Percentiles rank a stretch among this genome's conserved stretches.
These are phyloP conservation scores for Botrytis medusae DNA, from an alignment of 2,329 filamentous ascomycete genomes.

Conservation along the genomic window DNA sequence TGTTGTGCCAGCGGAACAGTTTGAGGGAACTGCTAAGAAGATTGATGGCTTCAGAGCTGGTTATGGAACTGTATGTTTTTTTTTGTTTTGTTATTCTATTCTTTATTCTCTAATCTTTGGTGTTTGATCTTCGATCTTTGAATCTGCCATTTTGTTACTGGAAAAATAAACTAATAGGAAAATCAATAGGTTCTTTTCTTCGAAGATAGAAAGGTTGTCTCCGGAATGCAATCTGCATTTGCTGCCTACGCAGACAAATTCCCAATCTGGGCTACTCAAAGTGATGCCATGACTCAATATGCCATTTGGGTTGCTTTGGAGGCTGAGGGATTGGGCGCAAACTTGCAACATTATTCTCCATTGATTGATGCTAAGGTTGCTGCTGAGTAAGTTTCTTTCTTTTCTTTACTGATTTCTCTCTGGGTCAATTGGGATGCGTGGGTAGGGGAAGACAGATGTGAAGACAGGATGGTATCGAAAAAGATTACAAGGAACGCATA, in stretches of 20 bases:
- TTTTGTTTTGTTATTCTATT: background rate
- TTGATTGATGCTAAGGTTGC: slow-evolving; percentile 73
- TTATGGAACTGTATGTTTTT: slow-evolving; percentile 69
- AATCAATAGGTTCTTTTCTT: slow-evolving; percentile 71
- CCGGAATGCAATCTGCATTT: slow-evolving; percentile 66
- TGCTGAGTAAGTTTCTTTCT: slow-evolving; percentile 2
- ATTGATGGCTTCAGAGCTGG: slow-evolving; percentile 62
- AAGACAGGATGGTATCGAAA: background rate
- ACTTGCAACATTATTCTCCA: slow-evolving; percentile 93
- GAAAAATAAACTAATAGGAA: background rate
- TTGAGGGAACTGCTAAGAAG: slow-evolving; percentile 28
- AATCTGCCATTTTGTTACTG: background rate
- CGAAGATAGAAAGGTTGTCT: slow-evolving; percentile 69
- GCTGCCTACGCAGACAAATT: slow-evolving; percentile 77
- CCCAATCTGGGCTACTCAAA: slow-evolving; percentile 73
- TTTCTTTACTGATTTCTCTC: background rate
- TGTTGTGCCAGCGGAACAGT: slow-evolving; percentile 58
- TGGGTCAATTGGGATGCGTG: background rate
- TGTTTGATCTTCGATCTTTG: background rate
- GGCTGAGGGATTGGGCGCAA: slow-evolving; percentile 80
- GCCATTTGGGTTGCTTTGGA: slow-evolving; percentile 79
- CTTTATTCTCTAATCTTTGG: fast-evolving
- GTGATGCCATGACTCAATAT: slow-evolving; percentile 79
- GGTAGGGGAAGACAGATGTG: background rate
- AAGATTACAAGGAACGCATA: background rate